Evolutionary conservation across 2,329 filamentous ascomycete genomes (phyloP).

Genomic region (Cladosporium colombiae): DNA sequence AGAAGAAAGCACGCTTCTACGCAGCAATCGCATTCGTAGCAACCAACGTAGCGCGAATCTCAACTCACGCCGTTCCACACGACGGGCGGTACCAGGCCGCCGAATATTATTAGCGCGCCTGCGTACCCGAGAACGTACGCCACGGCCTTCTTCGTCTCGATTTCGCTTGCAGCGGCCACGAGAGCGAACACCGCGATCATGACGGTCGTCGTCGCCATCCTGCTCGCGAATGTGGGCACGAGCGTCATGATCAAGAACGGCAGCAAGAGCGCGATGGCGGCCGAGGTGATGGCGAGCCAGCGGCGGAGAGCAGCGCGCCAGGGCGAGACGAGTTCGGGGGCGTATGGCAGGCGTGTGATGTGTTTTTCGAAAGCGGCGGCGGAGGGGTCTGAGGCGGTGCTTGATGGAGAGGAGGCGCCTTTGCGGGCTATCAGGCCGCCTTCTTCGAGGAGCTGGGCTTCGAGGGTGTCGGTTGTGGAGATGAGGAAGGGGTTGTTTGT

Average conservation of each 20-base stretch:
- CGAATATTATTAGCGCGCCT: conserved; percentile 2
- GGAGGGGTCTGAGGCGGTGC: conserved; percentile 3
- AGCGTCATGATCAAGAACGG: conserved; percentile 20
- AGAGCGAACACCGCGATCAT: conserved; percentile 16
- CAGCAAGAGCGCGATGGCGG: conserved; percentile 14
- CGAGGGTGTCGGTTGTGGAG: conserved; percentile 24
- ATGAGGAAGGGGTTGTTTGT: conserved; percentile 25
- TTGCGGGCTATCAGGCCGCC: conserved; percentile 23
- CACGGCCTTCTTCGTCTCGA: conserved; percentile 8
- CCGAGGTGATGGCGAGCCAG: conserved; percentile 5
- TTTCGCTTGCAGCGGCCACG: conserved; percentile 10
- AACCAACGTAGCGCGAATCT: background rate
- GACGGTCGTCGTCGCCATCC: conserved; percentile 6
- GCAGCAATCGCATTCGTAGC: background rate
- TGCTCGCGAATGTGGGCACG: background rate
- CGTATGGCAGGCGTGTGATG: conserved; percentile 10
- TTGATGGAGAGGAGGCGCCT: background rate
- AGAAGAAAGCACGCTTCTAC: background rate
- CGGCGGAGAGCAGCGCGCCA: conserved; percentile 8
- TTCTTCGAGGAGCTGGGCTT: conserved; percentile 28
- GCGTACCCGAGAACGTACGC: conserved; percentile 14
- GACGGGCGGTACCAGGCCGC: background rate
- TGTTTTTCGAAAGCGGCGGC: conserved; percentile 6
- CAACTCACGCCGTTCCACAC: conserved; percentile 4
- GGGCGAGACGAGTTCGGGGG: background rate